Evolutionary conservation across 2,329 filamentous ascomycete species (phyloP).

Genomic region (Cladorrhinum sp.): DNA sequence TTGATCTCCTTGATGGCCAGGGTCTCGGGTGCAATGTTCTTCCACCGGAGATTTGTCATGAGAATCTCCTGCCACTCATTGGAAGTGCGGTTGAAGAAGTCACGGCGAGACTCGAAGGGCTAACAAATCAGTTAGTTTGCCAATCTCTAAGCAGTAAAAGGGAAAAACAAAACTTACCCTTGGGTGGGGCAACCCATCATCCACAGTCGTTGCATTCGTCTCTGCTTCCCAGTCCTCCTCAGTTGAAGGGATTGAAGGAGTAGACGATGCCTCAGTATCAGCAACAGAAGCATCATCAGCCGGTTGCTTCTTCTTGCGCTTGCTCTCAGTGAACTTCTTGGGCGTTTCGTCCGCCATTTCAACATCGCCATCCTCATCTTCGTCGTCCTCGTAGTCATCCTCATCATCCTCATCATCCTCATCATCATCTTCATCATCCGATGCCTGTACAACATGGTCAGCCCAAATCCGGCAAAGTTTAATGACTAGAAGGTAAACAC

Average conservation of each 20-base stretch:
- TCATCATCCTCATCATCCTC: constrained; percentile 60
- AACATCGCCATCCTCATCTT: constrained; percentile 48
- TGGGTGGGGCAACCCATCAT: constrained; percentile 73
- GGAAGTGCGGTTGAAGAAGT: constrained; percentile 87
- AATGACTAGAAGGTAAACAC: constrained; percentile 27
- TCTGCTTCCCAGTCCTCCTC: constrained; percentile 47
- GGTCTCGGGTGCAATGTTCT: constrained; percentile 63
- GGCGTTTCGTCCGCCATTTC: constrained; percentile 48
- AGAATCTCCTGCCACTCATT: constrained; percentile 88
- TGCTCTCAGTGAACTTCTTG: constrained; percentile 58
- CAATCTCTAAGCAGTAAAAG: neutral
- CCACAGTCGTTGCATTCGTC: constrained; percentile 51
- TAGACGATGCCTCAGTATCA: constrained; percentile 19
- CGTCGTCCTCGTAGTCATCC: constrained; percentile 52
- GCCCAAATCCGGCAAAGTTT: constrained; percentile 23
- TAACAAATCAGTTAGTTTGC: constrained; percentile 37
- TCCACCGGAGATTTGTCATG: constrained; percentile 70
- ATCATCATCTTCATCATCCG: constrained; percentile 58
- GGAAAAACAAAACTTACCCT: constrained; percentile 41
- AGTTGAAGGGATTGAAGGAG: constrained; percentile 23
- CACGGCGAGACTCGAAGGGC: constrained; percentile 85
- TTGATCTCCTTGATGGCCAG: constrained; percentile 87
- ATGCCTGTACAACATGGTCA: constrained; percentile 44
- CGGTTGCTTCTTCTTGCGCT: constrained; percentile 54
- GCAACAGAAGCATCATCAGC: constrained; percentile 25